phyloP scores from a whole-genome alignment of 169 alveolate species.

The Plasmodium gallinaceum region DNA sequence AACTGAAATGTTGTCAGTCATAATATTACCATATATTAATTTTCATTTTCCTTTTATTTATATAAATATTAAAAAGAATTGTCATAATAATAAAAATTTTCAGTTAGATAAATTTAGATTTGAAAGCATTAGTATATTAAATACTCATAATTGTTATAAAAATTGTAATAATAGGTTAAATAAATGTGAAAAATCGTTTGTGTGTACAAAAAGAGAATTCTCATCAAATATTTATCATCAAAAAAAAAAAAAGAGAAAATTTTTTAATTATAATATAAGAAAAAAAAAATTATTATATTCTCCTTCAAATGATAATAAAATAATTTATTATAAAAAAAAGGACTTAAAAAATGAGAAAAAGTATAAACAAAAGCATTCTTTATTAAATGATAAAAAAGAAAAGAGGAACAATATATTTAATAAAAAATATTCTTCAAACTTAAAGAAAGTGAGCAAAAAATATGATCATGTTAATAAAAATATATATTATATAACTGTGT shows the following conservation, averaged over 20 bases:
- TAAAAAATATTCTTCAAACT: background rate
- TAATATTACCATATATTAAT: constrained; percentile 56
- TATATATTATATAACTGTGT: constrained; percentile 28
- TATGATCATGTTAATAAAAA: constrained; percentile 25
- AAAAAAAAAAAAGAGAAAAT: constrained; percentile 21
- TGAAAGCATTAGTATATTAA: constrained; percentile 7
- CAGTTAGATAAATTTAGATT: constrained; percentile 41
- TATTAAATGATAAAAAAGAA: constrained; percentile 46
- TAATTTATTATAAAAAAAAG: constrained; percentile 13
- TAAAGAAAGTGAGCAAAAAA: background rate
- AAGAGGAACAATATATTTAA: constrained; percentile 28
- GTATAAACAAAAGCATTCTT: constrained; percentile 53
- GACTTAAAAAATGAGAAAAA: constrained; percentile 42
- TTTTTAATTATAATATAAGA: background rate
- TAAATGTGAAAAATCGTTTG: background rate
- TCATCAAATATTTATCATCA: constrained; percentile 18
- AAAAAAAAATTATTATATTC: background rate
- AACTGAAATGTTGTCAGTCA: constrained; percentile 55
- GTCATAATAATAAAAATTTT: constrained; percentile 2
- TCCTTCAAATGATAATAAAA: background rate
- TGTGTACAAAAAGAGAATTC: background rate
- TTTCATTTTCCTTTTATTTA: constrained; percentile 23
- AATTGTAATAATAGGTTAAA: background rate
- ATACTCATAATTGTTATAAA: background rate
- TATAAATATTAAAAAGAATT: constrained; percentile 21